Percentiles rank a stretch among this genome's conserved stretches.
Evolutionary conservation across 75 land plant genomes (phyloP).

Genomic region (Larix kaempferi): DNA sequence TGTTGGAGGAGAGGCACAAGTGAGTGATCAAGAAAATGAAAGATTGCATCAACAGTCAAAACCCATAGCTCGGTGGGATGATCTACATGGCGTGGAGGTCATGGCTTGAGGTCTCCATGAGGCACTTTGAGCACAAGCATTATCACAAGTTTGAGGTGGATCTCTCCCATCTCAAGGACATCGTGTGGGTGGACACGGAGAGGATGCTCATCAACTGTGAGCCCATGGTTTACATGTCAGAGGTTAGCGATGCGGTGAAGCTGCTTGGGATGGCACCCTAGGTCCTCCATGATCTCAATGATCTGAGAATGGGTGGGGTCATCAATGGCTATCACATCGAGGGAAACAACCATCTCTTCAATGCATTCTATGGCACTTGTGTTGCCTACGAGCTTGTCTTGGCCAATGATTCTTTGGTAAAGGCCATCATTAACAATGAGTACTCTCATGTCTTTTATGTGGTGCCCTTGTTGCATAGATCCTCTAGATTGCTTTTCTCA

Average conservation of each 20-base stretch:
- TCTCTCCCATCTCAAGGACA: background rate
- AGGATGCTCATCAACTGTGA: constrained; percentile 19
- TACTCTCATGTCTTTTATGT: too few relatives aligned
- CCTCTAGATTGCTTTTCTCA: too few relatives aligned
- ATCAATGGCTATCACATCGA: constrained; percentile 37
- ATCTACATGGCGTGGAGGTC: constrained; percentile 31
- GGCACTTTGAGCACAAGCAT: constrained; percentile 19
- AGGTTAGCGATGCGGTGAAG: constrained; percentile 16
- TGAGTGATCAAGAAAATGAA: too few relatives aligned
- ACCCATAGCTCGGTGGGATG: constrained; percentile 14
- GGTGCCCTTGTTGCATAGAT: too few relatives aligned
- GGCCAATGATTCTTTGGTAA: too few relatives aligned
- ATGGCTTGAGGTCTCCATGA: constrained; percentile 29
- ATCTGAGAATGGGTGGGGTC: constrained; percentile 26
- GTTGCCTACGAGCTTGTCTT: constrained; percentile 25
- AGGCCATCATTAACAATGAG: too few relatives aligned
- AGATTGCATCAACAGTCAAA: background rate
- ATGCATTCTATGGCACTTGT: constrained; percentile 18
- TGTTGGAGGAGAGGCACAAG: too few relatives aligned
- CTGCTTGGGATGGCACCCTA: constrained; percentile 17
- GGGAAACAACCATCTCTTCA: constrained; percentile 26
- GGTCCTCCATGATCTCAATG: constrained; percentile 32
- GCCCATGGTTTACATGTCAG: constrained; percentile 33
- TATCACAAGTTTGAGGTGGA: constrained; percentile 18
- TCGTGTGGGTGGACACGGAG: constrained; percentile 21